Base-by-base conservation (phyloP, 1,139 yeast genomes). In the Magnusiomyces ingens region DNA sequence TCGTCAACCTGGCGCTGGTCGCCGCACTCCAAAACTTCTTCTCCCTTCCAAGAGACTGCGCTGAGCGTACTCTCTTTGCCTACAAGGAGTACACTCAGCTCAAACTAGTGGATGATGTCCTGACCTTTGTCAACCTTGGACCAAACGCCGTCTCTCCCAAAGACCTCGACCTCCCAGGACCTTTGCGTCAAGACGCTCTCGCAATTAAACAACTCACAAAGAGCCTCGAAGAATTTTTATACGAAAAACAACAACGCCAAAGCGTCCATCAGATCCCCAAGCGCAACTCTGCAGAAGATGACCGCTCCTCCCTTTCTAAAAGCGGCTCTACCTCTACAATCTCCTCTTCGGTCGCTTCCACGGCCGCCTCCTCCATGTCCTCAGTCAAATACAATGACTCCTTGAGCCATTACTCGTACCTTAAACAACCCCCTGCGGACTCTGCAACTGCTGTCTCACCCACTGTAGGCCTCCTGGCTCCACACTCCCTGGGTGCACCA, bases 1-100 rank as follows among this genome's bases (percentile, higher is more conserved):
- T 62, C 51, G 53, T 63, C 35, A 62, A 60, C 49, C 48, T 53
- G 38, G 58, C 63, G 3, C 50, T 63, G 26, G 62, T 61, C 26
- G 55, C 56, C 21, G 59, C 64, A 10, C 55, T 61, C 36, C 64
- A 60, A 51, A 60, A 59, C 54, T 62, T 62, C 48, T 61, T 58
- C 48, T 55, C 59, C 8, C 58, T 63, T 21, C 56, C 60, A 3
- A 51, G 63, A 10, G 54, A 59, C 8, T 64, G 62, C 45, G 64
- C 66, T 13, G 64, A 62, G 50, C 51, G 63, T 21, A 61, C 65
- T 13, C 55, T 63, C 26, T 62, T 58, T 47, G 55, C 62, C 10
- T 62, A 61, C 50, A 63, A 63, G 51, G 66, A 63, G 47, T 62
- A 60, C 52, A 62, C 64, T 17, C 65, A 62, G 53, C 57, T 62